Conservation (phyloP, 2,329 filamentous ascomycete species). For the Amphichorda felina region DNA sequence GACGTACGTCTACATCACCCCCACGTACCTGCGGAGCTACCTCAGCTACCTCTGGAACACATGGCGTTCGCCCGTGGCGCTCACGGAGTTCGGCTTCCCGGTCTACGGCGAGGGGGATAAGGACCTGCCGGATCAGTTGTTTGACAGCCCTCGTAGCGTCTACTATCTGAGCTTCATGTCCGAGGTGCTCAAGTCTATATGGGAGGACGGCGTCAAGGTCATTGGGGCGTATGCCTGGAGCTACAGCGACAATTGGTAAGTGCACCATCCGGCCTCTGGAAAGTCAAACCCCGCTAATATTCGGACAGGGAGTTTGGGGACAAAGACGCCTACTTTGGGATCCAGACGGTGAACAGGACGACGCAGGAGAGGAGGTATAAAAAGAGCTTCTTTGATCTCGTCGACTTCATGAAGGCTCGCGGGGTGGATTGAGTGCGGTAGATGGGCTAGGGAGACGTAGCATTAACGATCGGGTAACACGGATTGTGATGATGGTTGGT, state of each 20-base stretch:
- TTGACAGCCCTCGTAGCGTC: slow-evolving; percentile 36
- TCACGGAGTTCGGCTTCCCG: slow-evolving; percentile 47
- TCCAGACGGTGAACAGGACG: slow-evolving; percentile 43
- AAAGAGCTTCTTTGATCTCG: slow-evolving; percentile 46
- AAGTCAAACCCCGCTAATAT: not conserved
- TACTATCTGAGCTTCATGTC: slow-evolving; percentile 44
- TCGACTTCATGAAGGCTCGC: slow-evolving; percentile 33
- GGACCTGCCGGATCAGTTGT: slow-evolving; percentile 34
- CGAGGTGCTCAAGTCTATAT: slow-evolving; percentile 42
- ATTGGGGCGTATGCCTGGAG: slow-evolving; percentile 42
- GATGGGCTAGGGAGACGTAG: too few species aligned
- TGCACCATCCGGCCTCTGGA: not conserved
- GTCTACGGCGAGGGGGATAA: slow-evolving; percentile 33
- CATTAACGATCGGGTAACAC: too few species aligned
- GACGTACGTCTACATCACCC: slow-evolving; percentile 46
- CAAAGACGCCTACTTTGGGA: slow-evolving; percentile 33
- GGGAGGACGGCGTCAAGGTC: slow-evolving; percentile 42
- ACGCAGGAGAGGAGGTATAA: slow-evolving; percentile 38
- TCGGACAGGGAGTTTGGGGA: slow-evolving; percentile 32
- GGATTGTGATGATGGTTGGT: too few species aligned
- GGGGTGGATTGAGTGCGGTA: slow-evolving; percentile 9
- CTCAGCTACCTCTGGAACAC: slow-evolving; percentile 48
- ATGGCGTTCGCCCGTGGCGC: slow-evolving; percentile 32
- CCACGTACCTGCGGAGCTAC: slow-evolving; percentile 42
- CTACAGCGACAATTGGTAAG: slow-evolving; percentile 34